Evolutionary conservation across 257 asterid genomes (phyloP), one percentile per base, ranked within the genome.

Genomic region (Mitragyna speciosa): DNA sequence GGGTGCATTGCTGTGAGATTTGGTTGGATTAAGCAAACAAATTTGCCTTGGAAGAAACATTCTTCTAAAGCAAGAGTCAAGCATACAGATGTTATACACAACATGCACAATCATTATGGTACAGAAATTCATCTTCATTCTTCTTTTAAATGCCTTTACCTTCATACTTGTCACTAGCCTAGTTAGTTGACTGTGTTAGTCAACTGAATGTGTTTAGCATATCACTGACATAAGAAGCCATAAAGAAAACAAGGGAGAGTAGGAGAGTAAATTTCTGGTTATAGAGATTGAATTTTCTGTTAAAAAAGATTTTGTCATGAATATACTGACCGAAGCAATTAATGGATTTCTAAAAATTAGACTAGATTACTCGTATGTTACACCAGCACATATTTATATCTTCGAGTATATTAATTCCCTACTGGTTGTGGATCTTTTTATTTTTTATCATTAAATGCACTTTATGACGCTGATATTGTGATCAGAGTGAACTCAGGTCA

Each of bases 71-170:
- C 75, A 77, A 78, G 79, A 26, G 58, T 75, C 66, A 45, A 76
- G 77, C 88, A 78, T 76, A 87, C 83, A 82, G 82, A 88, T 82
- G 83, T 81, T 86, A 83, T 84, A 83, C 84, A 85, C 83, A 88
- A 83, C 80, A 81, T 88, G 78, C 81, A 73, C 14, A 80, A 81
- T 80, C 52, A 82, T 76, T 82, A 81, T 87, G 87, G 79, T 84
- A 89, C 77, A 87, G 75, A 82, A 83, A 58, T 81, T 76, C 81
- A 76, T 81, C 83, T 81, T 76, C 81, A 26, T 85, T 81, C 73
- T 81, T 81, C 68, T 76, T 61, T 75, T 2, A 7, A 31, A 48
- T 52, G 28, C 49, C 61, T 59, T 31, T 75, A 51, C 43, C 58
- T n/a, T 69, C 69, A 41, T 70, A 56, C 69, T 56, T 56, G 28